Conservation (phyloP, 202 grass and related monocot species). For the Brachypodium distachyon region DNA sequence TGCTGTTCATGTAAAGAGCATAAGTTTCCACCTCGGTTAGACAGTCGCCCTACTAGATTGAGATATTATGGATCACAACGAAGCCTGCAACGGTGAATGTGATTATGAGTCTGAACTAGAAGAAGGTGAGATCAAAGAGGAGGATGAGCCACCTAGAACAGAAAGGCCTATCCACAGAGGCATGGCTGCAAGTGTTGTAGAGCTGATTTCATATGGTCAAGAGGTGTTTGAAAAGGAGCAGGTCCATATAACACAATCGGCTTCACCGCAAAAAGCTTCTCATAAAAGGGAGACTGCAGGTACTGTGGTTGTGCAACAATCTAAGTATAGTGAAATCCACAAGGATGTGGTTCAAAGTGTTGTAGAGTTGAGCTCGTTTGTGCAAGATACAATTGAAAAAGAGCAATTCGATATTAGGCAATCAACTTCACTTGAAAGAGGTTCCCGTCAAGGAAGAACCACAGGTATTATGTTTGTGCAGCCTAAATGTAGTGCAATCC, state of each 20-base stretch:
- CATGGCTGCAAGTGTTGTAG: neutral
- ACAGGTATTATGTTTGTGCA: neutral
- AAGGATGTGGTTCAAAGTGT: neutral
- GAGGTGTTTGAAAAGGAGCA: neutral
- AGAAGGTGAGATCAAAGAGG: conserved; percentile 43
- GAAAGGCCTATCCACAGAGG: neutral
- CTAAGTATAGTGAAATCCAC: neutral
- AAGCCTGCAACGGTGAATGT: neutral
- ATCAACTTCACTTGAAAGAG: conserved; percentile 21
- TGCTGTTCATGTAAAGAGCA: neutral
- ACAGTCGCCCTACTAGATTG: neutral
- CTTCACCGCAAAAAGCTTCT: neutral
- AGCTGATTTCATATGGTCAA: neutral
- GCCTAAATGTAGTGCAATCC: neutral
- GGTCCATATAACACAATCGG: neutral
- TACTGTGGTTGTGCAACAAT: neutral
- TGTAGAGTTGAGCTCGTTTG: neutral
- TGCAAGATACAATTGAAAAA: neutral
- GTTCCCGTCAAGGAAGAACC: neutral
- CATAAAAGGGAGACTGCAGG: neutral
- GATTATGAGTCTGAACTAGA: conserved; percentile 27
- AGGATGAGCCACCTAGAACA: neutral
- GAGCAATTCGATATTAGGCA: neutral
- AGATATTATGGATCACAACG: conserved; percentile 21
- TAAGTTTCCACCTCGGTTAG: conserved; percentile 3